These are phyloP conservation scores for Phytomonas francai DNA, from an alignment of 208 protist species.

Conservation along the genomic window DNA sequence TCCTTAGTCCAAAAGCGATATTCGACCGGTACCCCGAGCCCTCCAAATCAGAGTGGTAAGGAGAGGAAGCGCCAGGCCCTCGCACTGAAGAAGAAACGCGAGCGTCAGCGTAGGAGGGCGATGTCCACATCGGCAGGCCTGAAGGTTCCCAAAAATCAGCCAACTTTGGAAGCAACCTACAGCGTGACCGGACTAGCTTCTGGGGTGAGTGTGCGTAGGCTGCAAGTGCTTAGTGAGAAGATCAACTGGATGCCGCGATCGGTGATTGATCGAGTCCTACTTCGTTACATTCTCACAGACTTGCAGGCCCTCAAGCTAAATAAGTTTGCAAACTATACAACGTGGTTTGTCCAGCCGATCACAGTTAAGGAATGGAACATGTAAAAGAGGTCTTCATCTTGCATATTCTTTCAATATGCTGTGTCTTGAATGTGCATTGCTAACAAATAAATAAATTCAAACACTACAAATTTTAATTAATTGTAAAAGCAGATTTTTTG, in stretches of 20 bases:
- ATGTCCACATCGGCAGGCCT: slow-evolving; percentile 5
- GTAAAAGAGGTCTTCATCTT: not conserved
- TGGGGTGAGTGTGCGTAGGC: slow-evolving; percentile 48
- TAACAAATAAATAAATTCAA: not conserved
- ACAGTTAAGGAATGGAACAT: slow-evolving; percentile 10
- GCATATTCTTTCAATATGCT: not conserved
- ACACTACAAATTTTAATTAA: not conserved
- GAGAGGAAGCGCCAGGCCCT: slow-evolving; percentile 25
- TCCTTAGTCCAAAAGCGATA: not conserved
- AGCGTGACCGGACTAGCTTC: slow-evolving; percentile 51
- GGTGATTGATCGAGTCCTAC: slow-evolving; percentile 34
- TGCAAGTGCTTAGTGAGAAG: slow-evolving; percentile 56
- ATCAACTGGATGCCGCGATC: slow-evolving; percentile 54
- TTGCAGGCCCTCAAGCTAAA: slow-evolving; percentile 42
- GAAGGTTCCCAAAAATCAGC: slow-evolving; percentile 13
- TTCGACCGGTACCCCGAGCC: not conserved
- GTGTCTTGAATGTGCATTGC: not conserved
- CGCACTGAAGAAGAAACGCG: slow-evolving; percentile 9
- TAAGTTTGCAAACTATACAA: slow-evolving; percentile 73
- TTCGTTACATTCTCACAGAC: slow-evolving; percentile 28
- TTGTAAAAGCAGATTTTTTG: not conserved
- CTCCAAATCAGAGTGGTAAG: not conserved
- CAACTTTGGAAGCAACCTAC: slow-evolving; percentile 49
- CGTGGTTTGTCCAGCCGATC: slow-evolving; percentile 72
- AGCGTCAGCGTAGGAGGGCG: not conserved